These are phyloP conservation scores for Talaromyces amestolkiae DNA, from an alignment of 2,329 filamentous ascomycete genomes.

Conservation along the genomic window DNA sequence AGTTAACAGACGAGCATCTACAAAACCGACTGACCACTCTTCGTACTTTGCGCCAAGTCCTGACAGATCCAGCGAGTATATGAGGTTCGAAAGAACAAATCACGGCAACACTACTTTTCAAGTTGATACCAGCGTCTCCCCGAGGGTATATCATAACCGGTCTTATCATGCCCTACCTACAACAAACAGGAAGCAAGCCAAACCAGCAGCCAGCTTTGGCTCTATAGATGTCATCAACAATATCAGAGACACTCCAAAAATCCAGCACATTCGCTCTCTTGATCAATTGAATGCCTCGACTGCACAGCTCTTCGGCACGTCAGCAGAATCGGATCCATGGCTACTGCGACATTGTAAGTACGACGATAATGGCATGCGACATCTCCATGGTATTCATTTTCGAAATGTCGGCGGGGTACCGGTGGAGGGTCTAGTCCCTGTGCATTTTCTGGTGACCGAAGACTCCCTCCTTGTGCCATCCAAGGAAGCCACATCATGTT, in stretches of 20 bases:
- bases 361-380: slow-evolving; percentile 36
- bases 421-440: slow-evolving; percentile 33
- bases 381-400: slow-evolving; percentile 37
- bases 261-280: slow-evolving; percentile 25
- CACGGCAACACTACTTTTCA: not conserved
- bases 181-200: not conserved
- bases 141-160: not conserved
- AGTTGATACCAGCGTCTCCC: not conserved
- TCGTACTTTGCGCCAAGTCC: not conserved
- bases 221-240: slow-evolving; percentile 11
- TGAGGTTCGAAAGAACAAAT: not conserved
- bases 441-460: slow-evolving; percentile 23
- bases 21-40: not conserved
- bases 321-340: slow-evolving; percentile 38
- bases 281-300: slow-evolving; percentile 32
- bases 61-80: not conserved
- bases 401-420: slow-evolving; percentile 41
- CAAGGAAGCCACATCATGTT: slow-evolving; percentile 13
- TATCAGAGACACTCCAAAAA: slow-evolving; percentile 21
- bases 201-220: not conserved
- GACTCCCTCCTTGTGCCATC: slow-evolving; percentile 7
- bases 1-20: slow-evolving; percentile 16
- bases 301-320: slow-evolving; percentile 33
- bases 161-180: not conserved
- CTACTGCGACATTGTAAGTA: slow-evolving; percentile 38